Evolutionary conservation across 75 land plant species (phyloP), one percentile per base, ranked within the genome.

Genomic region (Ceratopteris richardii): DNA sequence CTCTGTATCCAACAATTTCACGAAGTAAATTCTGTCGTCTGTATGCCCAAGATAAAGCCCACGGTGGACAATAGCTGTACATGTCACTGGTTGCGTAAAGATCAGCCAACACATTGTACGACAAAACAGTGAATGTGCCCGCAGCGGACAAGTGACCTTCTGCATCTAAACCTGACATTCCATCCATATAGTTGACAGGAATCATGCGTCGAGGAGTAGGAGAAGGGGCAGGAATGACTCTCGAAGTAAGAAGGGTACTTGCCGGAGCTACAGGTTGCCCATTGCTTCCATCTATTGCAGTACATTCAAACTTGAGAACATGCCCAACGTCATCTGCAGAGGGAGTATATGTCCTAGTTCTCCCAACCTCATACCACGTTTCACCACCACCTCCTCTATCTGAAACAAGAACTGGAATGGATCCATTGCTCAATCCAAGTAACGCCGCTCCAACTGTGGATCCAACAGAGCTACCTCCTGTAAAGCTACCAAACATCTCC

Each of bases 21-120:
- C n/a, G n/a, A n/a, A n/a, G n/a, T n/a, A n/a, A n/a, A n/a, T n/a
- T n/a, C n/a, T n/a, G n/a, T n/a, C n/a, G 39, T 2, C 92, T 68
- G 37, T 87, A 87, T 24, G 75, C 55, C 92, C 92, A 87, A 29
- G 80, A 70, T 47, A 84, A 85, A 47, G 89, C 88, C 92, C 92
- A 87, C 5, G 81, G 66, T 23, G 85, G 92, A 63, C 89, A 87
- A 51, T 87, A 77, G 59, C 75, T 73, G 63, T 81, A 80, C 53
- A 44, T 54, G 18, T 75, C n/a, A n/a, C n/a, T n/a, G n/a, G n/a
- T n/a, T n/a, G n/a, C n/a, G n/a, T n/a, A n/a, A n/a, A n/a, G n/a
- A n/a, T n/a, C n/a, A n/a, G n/a, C n/a, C n/a, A n/a, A n/a, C n/a
- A n/a, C n/a, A n/a, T n/a, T n/a, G n/a, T 87, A 87, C 16, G 91